Percentiles rank a stretch among this genome's conserved stretches.
phyloP scores from a whole-genome alignment of 257 asterid genomes.

The Rehmannia glutinosa region DNA sequence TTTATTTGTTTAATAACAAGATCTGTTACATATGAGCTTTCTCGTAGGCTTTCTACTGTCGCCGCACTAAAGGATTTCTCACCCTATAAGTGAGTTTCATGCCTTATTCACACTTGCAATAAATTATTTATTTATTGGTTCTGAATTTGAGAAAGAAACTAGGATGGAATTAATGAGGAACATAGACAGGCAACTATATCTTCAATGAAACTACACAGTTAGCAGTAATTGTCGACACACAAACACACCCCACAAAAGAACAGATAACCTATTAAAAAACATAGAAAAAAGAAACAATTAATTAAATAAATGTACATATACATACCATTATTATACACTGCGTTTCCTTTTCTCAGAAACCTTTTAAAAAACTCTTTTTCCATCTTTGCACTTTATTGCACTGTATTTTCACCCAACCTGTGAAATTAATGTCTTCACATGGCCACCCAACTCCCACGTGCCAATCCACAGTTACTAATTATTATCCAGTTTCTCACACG shows the following conservation, averaged over 20 bases:
- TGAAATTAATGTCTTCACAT: conserved; percentile 42
- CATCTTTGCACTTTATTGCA: not conserved
- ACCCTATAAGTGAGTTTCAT: too few species aligned
- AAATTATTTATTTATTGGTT: not conserved
- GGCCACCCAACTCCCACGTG: conserved; percentile 19
- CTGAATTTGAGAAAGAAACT: not conserved
- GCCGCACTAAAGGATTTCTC: too few species aligned
- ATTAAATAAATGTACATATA: not conserved
- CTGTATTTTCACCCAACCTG: conserved; percentile 7
- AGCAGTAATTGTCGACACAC: not conserved
- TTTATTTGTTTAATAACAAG: too few species aligned
- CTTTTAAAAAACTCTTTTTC: not conserved
- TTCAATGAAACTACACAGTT: not conserved
- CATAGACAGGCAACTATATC: not conserved
- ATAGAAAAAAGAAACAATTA: too few species aligned
- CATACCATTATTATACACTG: not conserved
- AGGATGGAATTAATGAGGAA: not conserved
- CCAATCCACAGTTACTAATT: not conserved
- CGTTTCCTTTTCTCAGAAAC: not conserved
- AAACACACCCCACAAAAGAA: not conserved
- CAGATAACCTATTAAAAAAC: too few species aligned
- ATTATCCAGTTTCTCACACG: not conserved
- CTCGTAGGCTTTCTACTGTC: too few species aligned
- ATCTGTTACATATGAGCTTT: too few species aligned
- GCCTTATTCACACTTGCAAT: too few species aligned